Evolutionary conservation across 139 green algal genomes (phyloP), one percentile per base, ranked within the genome.

Genomic region (Tetradesmus obliquus): DNA sequence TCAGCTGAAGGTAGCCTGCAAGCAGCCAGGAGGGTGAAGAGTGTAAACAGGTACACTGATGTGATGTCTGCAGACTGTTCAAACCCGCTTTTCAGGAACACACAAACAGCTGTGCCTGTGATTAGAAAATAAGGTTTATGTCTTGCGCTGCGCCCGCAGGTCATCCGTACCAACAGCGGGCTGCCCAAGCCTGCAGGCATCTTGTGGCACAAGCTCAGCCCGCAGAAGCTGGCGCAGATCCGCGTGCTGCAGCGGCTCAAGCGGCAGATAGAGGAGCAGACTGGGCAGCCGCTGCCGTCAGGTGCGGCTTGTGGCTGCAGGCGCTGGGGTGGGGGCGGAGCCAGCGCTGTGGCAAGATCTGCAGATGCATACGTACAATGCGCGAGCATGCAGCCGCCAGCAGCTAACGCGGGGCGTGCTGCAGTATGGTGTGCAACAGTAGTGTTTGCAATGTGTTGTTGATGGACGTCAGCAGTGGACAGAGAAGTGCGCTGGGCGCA

Each of bases 141-240:
- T 71, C 10, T 71, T 4, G 2, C 9, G 60, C 60, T 71, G 60
- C 9, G 7, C 79, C 22, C 53, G 4, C 85, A 95, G 92, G 91
- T 95, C 13, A 97, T 97, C 55, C 91, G 79, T 32, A 95, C 94
- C 66, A 91, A 90, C 69, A 93, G 92, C 10, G 80, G 12, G 1
- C 62, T 95, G 22, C 45, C 1, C 9, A 96, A 96, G 88, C 96
- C 96, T 3, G 22, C 92, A 24, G 96, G 96, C 86, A 97, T 98
- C 89, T 89, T 98, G 79, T 98, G 96, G 96, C 91, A 98, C 88
- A 93, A 93, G 84, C 94, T 98, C 3, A 93, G 87, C 10, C 95
- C 93, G 0, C 84, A 97, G 84, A 97, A 97, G 92, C 92, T 97
- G 69, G 88, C 55, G 5, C 93, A 96, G 88, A 97, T 97, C 71